Base-by-base conservation (phyloP, 768 basidiomycete genomes). In the Aureoboletus auriporus region DNA sequence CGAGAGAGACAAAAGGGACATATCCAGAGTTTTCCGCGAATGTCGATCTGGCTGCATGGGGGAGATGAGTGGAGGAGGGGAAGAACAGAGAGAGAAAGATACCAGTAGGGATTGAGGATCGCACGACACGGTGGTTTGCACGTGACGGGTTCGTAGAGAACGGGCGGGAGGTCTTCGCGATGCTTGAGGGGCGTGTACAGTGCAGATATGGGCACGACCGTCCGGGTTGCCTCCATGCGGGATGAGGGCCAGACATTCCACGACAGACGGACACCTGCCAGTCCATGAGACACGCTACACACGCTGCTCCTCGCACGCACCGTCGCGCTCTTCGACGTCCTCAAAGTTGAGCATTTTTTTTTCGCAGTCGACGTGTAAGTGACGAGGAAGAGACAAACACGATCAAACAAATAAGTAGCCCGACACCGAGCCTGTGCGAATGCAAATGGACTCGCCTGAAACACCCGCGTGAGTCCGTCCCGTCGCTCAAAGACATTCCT, bases 161-260 rank as follows among this genome's bases (percentile, higher is more conserved):
- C 93, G 1, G 93, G 93, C 0, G 94, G 93, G 0, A 99, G 79
- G 63, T 98, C 95, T 58, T 93, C 91, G 50, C 94, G 79, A 49
- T 87, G 77, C 71, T 96, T 99, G 58, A 98, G 75, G 14, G 96
- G 96, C 3, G 91, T 93, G 71, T 99, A 99, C 8, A 99, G 78
- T 8, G 96, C 92, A n/a, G 95, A 86, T 61, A 99, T 96, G 50
- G 96, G 96, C 7, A 98, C 95, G 35, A 99, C 95, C 5, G 92
- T 97, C 59, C 95, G 80, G 33, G 94, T 98, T 12, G 95, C 93
- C 72, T 99, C 96, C 68, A 98, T 95, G 60, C 96, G 84, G 51
- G 93, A 94, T 31, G 93, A 94, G 3, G 94, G 93, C 92, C 93
- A 99, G 50, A 94, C 91, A 69, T 99, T 99, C 96, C 95, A 98